Percentiles rank a stretch among this genome's conserved stretches.
Conservation (phyloP, 345 rosid genomes). For the Syzygium oleosum region DNA sequence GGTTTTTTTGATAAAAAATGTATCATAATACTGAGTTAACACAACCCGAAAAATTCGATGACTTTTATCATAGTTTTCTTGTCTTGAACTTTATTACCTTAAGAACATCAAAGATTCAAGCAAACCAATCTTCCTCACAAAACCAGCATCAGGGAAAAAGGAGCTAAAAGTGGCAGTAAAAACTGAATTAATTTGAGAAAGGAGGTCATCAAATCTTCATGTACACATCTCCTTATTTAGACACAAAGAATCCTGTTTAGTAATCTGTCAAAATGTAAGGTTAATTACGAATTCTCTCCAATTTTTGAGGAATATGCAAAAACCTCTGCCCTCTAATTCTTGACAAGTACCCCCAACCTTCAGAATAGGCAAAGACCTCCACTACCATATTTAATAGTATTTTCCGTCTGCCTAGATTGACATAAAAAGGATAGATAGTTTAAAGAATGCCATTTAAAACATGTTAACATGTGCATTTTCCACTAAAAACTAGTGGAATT, state of each 20-base stretch:
- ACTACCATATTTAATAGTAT: background rate
- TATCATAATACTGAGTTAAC: background rate
- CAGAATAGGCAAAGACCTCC: background rate
- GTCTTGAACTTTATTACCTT: background rate
- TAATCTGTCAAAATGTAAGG: background rate
- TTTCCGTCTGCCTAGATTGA: background rate
- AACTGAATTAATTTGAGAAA: background rate
- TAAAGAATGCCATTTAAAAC: background rate
- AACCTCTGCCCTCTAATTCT: background rate
- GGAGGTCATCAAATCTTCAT: background rate
- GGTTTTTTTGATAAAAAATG: too few species aligned
- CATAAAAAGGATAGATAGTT: background rate
- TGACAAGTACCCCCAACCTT: background rate
- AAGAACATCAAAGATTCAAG: background rate
- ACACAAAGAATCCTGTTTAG: background rate
- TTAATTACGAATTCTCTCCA: background rate
- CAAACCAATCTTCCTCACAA: background rate
- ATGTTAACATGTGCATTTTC: background rate
- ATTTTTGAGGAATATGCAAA: background rate
- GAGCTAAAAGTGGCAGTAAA: background rate
- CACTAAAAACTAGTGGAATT: background rate
- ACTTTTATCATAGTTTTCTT: background rate
- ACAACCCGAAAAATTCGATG: background rate
- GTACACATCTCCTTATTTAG: background rate
- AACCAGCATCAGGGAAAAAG: background rate